Evolutionary conservation across 1,284 basidiomycete species (phyloP).

Genomic region (Pseudozyma pruni): DNA sequence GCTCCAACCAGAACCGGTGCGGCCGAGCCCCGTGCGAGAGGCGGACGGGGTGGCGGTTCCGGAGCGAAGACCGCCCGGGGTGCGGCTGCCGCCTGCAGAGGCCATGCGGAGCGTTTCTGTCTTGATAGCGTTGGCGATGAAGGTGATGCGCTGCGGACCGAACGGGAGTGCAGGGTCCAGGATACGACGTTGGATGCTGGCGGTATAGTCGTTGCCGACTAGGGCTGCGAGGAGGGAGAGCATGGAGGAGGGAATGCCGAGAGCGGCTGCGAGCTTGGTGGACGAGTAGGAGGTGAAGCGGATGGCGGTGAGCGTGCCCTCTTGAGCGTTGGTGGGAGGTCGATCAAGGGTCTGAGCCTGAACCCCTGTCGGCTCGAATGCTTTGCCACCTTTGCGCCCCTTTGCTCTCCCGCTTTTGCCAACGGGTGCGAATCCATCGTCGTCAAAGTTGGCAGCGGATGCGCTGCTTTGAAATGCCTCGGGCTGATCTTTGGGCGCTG

Average conservation of each 20-base stretch:
- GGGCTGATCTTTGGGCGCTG: conserved; percentile 5
- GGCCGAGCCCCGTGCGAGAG: conserved; percentile 22
- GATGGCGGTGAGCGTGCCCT: conserved; percentile 23
- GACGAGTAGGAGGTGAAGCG: conserved; percentile 51
- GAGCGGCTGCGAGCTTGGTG: conserved; percentile 42
- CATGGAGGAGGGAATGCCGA: conserved; percentile 47
- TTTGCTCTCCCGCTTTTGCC: conserved; percentile 27
- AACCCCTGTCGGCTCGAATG: background rate
- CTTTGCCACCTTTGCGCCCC: conserved; percentile 12
- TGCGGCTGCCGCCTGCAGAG: conserved; percentile 14
- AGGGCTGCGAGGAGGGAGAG: conserved; percentile 56
- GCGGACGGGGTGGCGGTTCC: conserved; percentile 36
- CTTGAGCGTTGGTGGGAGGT: conserved; percentile 12
- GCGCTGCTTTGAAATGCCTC: background rate
- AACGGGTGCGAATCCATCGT: conserved; percentile 56
- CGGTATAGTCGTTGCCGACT: conserved; percentile 60
- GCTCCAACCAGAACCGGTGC: conserved; percentile 22
- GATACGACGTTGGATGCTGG: conserved; percentile 41
- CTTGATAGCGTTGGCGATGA: conserved; percentile 44
- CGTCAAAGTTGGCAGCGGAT: conserved; percentile 15
- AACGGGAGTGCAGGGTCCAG: conserved; percentile 45
- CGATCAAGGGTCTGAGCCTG: conserved; percentile 3
- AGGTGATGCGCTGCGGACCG: conserved; percentile 37
- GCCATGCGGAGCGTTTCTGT: conserved; percentile 45
- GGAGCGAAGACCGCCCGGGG: conserved; percentile 8